Conservation (phyloP, 1,139 yeast genomes). For the Pichia kudriavzevii region DNA sequence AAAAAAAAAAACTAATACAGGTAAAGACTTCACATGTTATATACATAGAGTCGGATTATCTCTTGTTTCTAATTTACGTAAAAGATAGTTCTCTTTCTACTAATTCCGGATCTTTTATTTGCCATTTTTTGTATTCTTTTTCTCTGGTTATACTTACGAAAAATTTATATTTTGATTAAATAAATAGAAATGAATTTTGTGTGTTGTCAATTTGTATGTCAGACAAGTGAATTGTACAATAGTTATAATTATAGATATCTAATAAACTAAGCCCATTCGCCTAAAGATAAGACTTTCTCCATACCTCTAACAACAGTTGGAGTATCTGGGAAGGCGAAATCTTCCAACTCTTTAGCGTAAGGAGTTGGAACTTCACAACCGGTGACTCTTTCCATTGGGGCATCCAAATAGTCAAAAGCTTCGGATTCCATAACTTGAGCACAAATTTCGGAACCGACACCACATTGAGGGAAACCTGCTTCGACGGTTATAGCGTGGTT, state of each 20-base stretch:
- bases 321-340: constrained; percentile 96
- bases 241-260: too few relatives aligned
- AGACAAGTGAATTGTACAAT: background rate
- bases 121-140: too few relatives aligned
- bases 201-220: background rate
- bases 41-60: background rate
- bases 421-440: constrained; percentile 98
- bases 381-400: constrained; percentile 97
- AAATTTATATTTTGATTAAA: background rate
- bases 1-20: background rate
- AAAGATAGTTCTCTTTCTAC: too few relatives aligned
- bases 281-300: constrained; percentile 79
- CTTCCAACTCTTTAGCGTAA: constrained; percentile 92
- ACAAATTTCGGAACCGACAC: constrained; percentile 96
- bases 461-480: constrained; percentile 96
- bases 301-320: constrained; percentile 87
- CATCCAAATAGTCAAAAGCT: constrained; percentile 96
- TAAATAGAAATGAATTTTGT: background rate
- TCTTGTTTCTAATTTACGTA: too few relatives aligned
- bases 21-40: background rate
- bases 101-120: too few relatives aligned
- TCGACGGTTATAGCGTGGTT: constrained; percentile 94
- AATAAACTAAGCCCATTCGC: constrained; percentile 26
- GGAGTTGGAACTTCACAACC: constrained; percentile 99
- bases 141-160: too few relatives aligned